Conservation (phyloP, 352 stramenopile genomes). For the Phytophthora agathidicida region DNA sequence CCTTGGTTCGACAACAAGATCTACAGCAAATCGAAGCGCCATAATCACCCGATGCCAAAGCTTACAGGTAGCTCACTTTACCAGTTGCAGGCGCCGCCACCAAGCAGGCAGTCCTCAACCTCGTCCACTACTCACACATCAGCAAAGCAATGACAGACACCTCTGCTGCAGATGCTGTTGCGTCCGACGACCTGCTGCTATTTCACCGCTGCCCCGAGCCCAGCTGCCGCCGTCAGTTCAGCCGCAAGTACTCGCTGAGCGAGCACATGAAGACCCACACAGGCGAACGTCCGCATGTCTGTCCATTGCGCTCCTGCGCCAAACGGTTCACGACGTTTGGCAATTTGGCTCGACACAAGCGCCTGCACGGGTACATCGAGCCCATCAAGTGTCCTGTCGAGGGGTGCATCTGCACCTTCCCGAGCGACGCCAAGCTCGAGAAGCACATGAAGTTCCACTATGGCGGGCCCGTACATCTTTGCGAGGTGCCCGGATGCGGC, state of each 20-base stretch:
- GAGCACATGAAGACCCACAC: constrained; percentile 68
- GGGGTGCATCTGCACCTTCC: constrained; percentile 41
- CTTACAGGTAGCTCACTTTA: constrained; percentile 18
- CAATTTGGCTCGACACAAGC: constrained; percentile 62
- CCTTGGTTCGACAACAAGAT: constrained; percentile 7
- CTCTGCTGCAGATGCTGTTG: background rate
- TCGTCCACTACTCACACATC: constrained; percentile 6
- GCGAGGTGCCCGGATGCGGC: constrained; percentile 44
- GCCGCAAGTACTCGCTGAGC: constrained; percentile 53
- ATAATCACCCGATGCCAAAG: constrained; percentile 26
- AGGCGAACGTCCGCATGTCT: constrained; percentile 57
- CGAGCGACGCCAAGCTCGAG: constrained; percentile 46
- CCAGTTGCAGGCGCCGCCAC: constrained; percentile 17
- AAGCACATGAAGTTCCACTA: constrained; percentile 61
- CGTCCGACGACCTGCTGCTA: constrained; percentile 14
- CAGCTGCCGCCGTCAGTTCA: constrained; percentile 40
- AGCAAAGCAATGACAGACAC: constrained; percentile 27
- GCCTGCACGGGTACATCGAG: constrained; percentile 48
- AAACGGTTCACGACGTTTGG: constrained; percentile 65
- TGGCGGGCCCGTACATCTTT: constrained; percentile 47
- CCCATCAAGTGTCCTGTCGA: constrained; percentile 42
- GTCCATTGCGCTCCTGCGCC: constrained; percentile 39
- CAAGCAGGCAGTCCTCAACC: background rate
- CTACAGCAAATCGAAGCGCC: constrained; percentile 19
- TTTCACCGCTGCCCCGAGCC: constrained; percentile 34